These are phyloP conservation scores for Aspergillus funiculosus DNA, from an alignment of 495 filamentous ascomycete genomes.

Conservation along the genomic window DNA sequence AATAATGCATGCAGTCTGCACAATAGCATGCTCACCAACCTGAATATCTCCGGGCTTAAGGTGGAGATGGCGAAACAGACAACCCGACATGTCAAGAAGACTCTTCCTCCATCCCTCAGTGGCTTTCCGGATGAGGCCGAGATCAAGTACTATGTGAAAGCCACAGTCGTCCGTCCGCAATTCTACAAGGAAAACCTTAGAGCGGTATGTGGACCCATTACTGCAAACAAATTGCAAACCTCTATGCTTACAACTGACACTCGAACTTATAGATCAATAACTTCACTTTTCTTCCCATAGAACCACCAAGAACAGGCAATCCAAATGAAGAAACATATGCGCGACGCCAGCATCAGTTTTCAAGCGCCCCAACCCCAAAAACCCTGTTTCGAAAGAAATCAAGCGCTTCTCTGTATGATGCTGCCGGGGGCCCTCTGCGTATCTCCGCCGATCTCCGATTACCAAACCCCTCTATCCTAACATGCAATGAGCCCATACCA, in stretches of 20 bases:
- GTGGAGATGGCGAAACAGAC: slow-evolving; percentile 53
- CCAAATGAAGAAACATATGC: slow-evolving; percentile 77
- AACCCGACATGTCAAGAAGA: slow-evolving; percentile 69
- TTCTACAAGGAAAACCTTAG: slow-evolving; percentile 85
- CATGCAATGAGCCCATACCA: slow-evolving; percentile 79
- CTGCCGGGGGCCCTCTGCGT: slow-evolving; percentile 35
- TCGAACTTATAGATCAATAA: slow-evolving; percentile 38
- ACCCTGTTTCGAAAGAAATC: slow-evolving; percentile 49
- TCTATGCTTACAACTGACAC: slow-evolving; percentile 4
- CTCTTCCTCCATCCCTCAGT: slow-evolving; percentile 79
- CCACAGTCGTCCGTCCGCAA: slow-evolving; percentile 73
- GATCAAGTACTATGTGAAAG: slow-evolving; percentile 90
- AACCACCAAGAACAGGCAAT: slow-evolving; percentile 67
- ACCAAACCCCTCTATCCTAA: slow-evolving; percentile 82
- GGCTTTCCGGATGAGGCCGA: slow-evolving; percentile 79
- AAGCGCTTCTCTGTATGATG: slow-evolving; percentile 21
- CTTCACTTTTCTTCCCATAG: slow-evolving; percentile 87
- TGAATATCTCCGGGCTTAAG: slow-evolving; percentile 50
- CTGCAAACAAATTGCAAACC: neutral
- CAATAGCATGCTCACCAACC: slow-evolving; percentile 52
- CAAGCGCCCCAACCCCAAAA: slow-evolving; percentile 34
- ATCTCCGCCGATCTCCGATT: slow-evolving; percentile 72
- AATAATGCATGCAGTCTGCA: slow-evolving; percentile 75
- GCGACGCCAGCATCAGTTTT: slow-evolving; percentile 72
- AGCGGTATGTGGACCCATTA: slow-evolving; percentile 35